These are phyloP conservation scores for Epichloe festucae DNA, from an alignment of 2,329 filamentous ascomycete genomes.

Conservation along the genomic window DNA sequence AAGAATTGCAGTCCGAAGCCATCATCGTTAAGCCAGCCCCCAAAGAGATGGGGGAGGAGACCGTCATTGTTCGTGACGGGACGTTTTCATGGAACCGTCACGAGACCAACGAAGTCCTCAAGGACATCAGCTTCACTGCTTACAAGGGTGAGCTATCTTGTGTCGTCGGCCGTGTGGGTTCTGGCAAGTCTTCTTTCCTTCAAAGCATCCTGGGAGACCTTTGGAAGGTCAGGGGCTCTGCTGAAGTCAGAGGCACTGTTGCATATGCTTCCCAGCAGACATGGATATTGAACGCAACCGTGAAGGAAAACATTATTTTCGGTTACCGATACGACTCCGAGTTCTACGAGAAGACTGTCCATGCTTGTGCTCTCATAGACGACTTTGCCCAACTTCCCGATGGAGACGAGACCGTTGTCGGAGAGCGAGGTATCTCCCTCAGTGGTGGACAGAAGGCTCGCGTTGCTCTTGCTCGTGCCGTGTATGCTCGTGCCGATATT, in stretches of 20 bases:
- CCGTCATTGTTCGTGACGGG: slow-evolving; percentile 68
- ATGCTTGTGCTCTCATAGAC: slow-evolving; percentile 79
- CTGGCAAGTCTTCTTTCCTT: slow-evolving; percentile 87
- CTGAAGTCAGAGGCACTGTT: slow-evolving; percentile 66
- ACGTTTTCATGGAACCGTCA: slow-evolving; percentile 93
- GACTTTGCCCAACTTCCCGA: slow-evolving; percentile 90
- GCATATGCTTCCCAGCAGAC: slow-evolving; percentile 88
- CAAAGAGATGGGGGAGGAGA: slow-evolving; percentile 75
- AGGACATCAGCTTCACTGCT: slow-evolving; percentile 76
- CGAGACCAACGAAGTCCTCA: slow-evolving; percentile 55
- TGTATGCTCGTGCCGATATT: slow-evolving; percentile 93
- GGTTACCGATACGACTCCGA: slow-evolving; percentile 85
- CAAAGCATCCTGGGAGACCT: slow-evolving; percentile 82
- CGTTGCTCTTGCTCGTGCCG: slow-evolving; percentile 79
- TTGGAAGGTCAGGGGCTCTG: slow-evolving; percentile 77
- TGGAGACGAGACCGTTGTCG: slow-evolving; percentile 91
- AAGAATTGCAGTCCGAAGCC: slow-evolving; percentile 81
- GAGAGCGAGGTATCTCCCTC: slow-evolving; percentile 89
- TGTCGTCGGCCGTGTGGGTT: slow-evolving; percentile 84
- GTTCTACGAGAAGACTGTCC: slow-evolving; percentile 88
- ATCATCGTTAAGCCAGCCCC: slow-evolving; percentile 57
- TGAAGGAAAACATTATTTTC: slow-evolving; percentile 94
- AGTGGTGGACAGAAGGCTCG: slow-evolving; percentile 95
- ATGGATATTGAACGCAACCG: slow-evolving; percentile 97
- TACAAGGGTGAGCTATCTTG: slow-evolving; percentile 90